Conservation (phyloP, 768 basidiomycete genomes). For the Xerocomellus amylosporus region DNA sequence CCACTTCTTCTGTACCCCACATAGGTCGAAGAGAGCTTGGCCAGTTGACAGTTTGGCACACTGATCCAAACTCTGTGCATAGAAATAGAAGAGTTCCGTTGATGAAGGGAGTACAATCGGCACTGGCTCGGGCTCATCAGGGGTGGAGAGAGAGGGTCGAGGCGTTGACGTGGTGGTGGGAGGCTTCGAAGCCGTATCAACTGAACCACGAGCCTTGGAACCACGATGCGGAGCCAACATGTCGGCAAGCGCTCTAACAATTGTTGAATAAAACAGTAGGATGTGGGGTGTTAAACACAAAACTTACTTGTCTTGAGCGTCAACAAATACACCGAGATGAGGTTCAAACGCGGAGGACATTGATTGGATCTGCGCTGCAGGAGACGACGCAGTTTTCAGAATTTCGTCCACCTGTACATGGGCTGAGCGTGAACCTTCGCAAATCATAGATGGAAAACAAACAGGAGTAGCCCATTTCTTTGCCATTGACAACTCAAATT, state of each 20-base stretch:
- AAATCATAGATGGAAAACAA: slow-evolving; percentile 19
- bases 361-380: slow-evolving; percentile 52
- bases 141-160: slow-evolving; percentile 37
- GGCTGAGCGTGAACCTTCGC: not conserved
- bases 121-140: slow-evolving; percentile 45
- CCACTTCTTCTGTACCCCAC: slow-evolving; percentile 88
- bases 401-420: slow-evolving; percentile 59
- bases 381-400: slow-evolving; percentile 49
- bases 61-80: slow-evolving; percentile 91
- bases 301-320: slow-evolving; percentile 93
- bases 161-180: slow-evolving; percentile 30
- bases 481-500: slow-evolving; percentile 81
- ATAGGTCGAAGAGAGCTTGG: slow-evolving; percentile 78
- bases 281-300: not conserved
- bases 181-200: slow-evolving; percentile 49
- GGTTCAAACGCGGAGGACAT: slow-evolving; percentile 92
- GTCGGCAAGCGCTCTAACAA: slow-evolving; percentile 73
- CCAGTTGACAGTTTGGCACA: slow-evolving; percentile 89
- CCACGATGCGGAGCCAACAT: slow-evolving; percentile 84
- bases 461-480: slow-evolving; percentile 83
- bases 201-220: slow-evolving; percentile 59
- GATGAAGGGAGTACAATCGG: slow-evolving; percentile 86
- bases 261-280: not conserved
- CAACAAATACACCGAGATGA: slow-evolving; percentile 90
- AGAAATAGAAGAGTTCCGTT: slow-evolving; percentile 96